Evolutionary conservation across 257 asterid species (phyloP), one percentile per base, ranked within the genome.

Genomic region (Primulina tabacum): DNA sequence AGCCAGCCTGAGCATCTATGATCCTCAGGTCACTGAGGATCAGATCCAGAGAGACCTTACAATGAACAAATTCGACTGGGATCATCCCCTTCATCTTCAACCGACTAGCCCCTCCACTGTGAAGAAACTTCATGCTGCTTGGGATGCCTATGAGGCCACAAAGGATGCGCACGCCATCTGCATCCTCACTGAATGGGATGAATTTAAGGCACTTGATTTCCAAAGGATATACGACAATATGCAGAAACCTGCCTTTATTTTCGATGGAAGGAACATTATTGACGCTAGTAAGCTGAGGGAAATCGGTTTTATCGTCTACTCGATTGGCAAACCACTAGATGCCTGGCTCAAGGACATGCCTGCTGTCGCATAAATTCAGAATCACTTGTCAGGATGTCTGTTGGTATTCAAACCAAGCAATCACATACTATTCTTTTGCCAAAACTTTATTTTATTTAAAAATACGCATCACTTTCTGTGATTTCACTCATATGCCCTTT

Each of bases 311-410:
- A 84, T 90, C 24, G 95, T 90, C 62, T 88, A 88, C 83, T 84
- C 96, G 1, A 90, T 90, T 11, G 97, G 97, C 52, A 90, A 90
- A 83, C 97, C 97, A 1, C 86, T 90, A 14, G 97, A 90, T 71
- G 89, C 88, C 43, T 90, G 97, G 97, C 90, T 87, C 43, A 90
- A 88, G 87, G 97, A 90, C 87, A 82, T 90, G 95, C 97, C 96
- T 24, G 94, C 96, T 3, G 82, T 90, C 71, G 94, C 87, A 61
- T 90, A 83, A 76, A 47, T 33, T 65, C 79, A 26, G 43, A 56
- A 34, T 61, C 63, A 28, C 66, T 37, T 60, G 38, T 71, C 76
- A 16, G 60, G 47, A n/a, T 7, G 57, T 70, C 65, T 50, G 57
- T 50, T 60, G 59, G 65, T 59, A 61, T 59, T 71, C 60, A 68